These are phyloP conservation scores for Linnemannia exigua DNA, from an alignment of 192 early-diverging fungal species.

Conservation along the genomic window DNA sequence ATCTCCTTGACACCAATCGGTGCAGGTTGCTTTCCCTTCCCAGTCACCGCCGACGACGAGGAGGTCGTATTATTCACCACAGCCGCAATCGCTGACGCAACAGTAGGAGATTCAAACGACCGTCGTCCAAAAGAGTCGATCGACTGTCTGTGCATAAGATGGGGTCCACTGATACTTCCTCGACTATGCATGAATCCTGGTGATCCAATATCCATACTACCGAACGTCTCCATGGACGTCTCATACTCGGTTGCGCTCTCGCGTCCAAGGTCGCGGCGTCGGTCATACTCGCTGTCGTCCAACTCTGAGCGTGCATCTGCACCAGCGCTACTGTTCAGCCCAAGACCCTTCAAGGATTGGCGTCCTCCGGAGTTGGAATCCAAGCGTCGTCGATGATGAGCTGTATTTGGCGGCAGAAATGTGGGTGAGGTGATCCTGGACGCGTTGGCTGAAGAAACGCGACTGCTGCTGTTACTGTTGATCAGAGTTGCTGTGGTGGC, in stretches of 20 bases:
- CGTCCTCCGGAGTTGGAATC: background rate
- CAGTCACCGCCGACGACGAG: background rate
- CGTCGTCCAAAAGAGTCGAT: constrained; percentile 9
- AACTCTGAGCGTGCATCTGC: constrained; percentile 24
- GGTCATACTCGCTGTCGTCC: constrained; percentile 48
- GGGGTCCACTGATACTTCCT: background rate
- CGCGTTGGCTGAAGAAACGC: constrained; percentile 21
- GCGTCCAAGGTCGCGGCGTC: constrained; percentile 12
- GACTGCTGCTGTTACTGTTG: constrained; percentile 38
- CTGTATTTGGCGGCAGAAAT: background rate
- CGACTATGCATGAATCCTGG: constrained; percentile 11
- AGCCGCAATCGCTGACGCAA: background rate
- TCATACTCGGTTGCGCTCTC: constrained; percentile 53
- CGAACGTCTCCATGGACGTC: constrained; percentile 48
- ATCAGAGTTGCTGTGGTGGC: background rate
- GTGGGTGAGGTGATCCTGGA: constrained; percentile 42
- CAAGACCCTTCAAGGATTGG: background rate
- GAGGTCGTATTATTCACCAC: background rate
- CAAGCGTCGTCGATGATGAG: constrained; percentile 1
- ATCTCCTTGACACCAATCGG: background rate
- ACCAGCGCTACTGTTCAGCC: background rate
- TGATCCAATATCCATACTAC: constrained; percentile 17
- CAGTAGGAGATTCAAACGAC: constrained; percentile 12
- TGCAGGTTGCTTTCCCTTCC: background rate
- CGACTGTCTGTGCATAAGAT: background rate